Evolutionary conservation across 192 early-diverging fungal genomes (phyloP), one percentile per base, ranked within the genome.

Genomic region (Gryganskiella cystojenkinii): DNA sequence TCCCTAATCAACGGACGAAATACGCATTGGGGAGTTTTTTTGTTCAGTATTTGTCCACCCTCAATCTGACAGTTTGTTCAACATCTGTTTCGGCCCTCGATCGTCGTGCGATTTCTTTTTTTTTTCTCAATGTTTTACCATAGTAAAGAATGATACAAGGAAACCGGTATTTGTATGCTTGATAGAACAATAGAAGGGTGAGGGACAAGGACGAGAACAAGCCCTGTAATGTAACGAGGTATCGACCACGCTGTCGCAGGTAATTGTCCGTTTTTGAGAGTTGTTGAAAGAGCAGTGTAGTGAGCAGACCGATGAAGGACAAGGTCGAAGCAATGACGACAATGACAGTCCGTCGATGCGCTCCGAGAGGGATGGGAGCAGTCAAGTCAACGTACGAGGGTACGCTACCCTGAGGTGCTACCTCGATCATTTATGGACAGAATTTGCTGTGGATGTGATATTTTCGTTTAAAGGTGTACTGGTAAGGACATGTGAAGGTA

Each of bases 221-320:
- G 3, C 74, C 74, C 43, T 78, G 74, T 10, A 69, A 42, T 1
- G 66, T 58, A 22, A 78, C 66, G 5, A 78, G 56, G 34, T 78
- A 78, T 3, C 74, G 65, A 25, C 74, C 74, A 28, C 74, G 52
- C 28, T 78, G 74, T 14, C 74, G 74, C n/a, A 78, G 61, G 34
- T 78, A 59, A 34, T 78, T 68, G 42, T 78, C 66, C 33, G 31
- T 63, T 59, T 78, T 69, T 9, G 74, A 78, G 34, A 69, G 55
- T 69, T 54, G 53, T 28, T 78, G 74, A 27, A 78, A 78, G 42
- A 78, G 61, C 56, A 50, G 51, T 0, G 74, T 78, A 0, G 74
- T 53, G 6, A 60, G 0, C 14, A 69, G n/a, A 6, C 66, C 60
- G 24, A 64, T 56, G 28, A 59, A 28, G 4, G 61, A 50, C 7